Evolutionary conservation across 2,329 filamentous ascomycete species (phyloP).

Genomic region (Beauveria bassiana): DNA sequence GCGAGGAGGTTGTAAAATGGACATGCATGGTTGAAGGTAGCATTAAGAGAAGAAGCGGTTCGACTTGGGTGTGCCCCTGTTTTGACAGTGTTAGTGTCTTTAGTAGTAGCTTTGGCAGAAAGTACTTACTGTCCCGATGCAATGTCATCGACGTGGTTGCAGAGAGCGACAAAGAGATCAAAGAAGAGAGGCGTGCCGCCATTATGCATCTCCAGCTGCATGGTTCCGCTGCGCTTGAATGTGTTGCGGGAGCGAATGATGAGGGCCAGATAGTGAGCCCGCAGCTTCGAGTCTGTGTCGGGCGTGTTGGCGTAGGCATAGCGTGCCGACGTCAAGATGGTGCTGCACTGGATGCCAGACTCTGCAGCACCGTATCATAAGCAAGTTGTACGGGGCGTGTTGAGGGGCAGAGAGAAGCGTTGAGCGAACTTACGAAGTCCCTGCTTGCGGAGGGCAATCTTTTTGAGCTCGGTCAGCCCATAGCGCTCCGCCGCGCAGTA

Average conservation of each 20-base stretch:
- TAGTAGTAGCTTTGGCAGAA: too few relatives aligned
- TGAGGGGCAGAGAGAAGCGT: background rate
- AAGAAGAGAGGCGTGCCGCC: conserved; percentile 82
- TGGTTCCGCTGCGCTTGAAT: conserved; percentile 89
- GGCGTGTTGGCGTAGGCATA: conserved; percentile 86
- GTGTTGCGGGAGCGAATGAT: conserved; percentile 83
- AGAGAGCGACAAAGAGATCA: conserved; percentile 86
- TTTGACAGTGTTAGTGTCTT: conserved; percentile 12
- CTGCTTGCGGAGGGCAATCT: conserved; percentile 79
- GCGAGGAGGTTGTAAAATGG: background rate
- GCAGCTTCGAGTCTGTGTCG: conserved; percentile 81
- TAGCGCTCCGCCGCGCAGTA: conserved; percentile 87
- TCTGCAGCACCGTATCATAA: conserved; percentile 32
- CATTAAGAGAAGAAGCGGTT: conserved; percentile 32
- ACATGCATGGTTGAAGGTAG: background rate
- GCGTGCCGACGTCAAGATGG: conserved; percentile 78
- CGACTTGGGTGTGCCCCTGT: conserved; percentile 36
- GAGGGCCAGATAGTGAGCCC: conserved; percentile 84
- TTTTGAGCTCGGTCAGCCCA: conserved; percentile 75
- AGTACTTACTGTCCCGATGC: conserved; percentile 45
- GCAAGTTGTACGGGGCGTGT: too few relatives aligned
- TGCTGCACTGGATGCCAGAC: conserved; percentile 74
- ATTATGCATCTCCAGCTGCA: conserved; percentile 90
- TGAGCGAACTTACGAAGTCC: conserved; percentile 56
- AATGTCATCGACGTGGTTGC: conserved; percentile 77